Conservation (phyloP, 805 yeast genomes). For the Teunomyces aglyptinius region DNA sequence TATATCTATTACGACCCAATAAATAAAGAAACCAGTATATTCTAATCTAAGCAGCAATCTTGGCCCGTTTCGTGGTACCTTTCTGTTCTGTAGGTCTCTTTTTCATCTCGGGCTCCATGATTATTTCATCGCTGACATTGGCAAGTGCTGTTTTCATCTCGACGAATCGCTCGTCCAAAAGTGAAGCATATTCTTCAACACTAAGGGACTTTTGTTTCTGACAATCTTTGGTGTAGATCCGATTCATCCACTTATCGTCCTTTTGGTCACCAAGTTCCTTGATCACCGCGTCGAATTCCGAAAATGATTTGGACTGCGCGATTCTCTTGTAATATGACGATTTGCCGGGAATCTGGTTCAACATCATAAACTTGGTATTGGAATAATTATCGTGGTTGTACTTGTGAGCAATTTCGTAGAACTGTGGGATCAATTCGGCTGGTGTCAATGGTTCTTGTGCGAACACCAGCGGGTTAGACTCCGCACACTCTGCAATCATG, state of each 20-base stretch:
- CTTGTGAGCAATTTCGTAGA: conserved; percentile 48
- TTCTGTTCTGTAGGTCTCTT: background rate
- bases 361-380: conserved; percentile 78
- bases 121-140: conserved; percentile 1
- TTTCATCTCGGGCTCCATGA: background rate
- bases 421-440: conserved; percentile 55
- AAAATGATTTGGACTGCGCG: conserved; percentile 53
- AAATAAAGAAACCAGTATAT: background rate
- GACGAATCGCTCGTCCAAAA: conserved; percentile 9
- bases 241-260: conserved; percentile 21
- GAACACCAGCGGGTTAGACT: conserved; percentile 80
- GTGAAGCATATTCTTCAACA: conserved; percentile 12
- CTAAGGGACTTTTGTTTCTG: conserved; percentile 29
- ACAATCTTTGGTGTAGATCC: conserved; percentile 28
- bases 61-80: background rate
- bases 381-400: conserved; percentile 55
- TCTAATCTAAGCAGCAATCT: background rate
- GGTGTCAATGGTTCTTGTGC: conserved; percentile 46
- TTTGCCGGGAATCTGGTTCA: conserved; percentile 78
- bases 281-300: conserved; percentile 42
- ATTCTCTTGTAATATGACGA: conserved; percentile 56
- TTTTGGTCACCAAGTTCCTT: conserved; percentile 32
- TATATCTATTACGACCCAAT: conserved; percentile 3
- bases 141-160: conserved; percentile 7
- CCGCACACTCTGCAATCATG: conserved; percentile 93